Evolutionary conservation across 2,329 filamentous ascomycete genomes (phyloP).

Genomic region (Colletotrichum phormii): DNA sequence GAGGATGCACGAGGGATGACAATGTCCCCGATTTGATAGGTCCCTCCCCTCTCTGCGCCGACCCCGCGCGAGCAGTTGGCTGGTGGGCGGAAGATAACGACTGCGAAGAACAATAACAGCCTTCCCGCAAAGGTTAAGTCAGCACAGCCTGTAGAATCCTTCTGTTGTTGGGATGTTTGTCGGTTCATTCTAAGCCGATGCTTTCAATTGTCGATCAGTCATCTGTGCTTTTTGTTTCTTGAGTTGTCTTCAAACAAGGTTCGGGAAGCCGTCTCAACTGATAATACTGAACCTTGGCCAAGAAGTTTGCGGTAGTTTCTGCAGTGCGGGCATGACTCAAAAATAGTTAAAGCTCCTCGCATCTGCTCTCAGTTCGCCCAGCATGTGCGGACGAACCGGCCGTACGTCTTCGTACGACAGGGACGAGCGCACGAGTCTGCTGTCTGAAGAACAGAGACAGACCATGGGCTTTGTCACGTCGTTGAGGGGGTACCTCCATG

Average conservation of each 20-base stretch:
- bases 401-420: not conserved
- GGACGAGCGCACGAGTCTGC: not conserved
- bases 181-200: not conserved
- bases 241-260: not conserved
- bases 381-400: not conserved
- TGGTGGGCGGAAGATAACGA: not conserved
- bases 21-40: constrained; percentile 22
- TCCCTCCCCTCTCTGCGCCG: not conserved
- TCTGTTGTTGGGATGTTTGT: not conserved
- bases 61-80: constrained; percentile 4
- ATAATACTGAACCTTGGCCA: not conserved
- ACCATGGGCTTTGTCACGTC: constrained; percentile 2
- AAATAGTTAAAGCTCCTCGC: not conserved
- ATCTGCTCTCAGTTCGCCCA: not conserved
- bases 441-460: not conserved
- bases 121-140: not conserved
- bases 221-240: not conserved
- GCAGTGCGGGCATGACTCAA: constrained; percentile 10
- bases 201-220: not conserved
- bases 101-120: not conserved
- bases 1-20: constrained; percentile 3
- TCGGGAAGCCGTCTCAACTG: constrained; percentile 14
- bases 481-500: not conserved
- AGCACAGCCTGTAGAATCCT: not conserved
- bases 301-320: not conserved